phyloP scores from a whole-genome alignment of 148 eudicot genomes.

The Rhododendron griersonianum region DNA sequence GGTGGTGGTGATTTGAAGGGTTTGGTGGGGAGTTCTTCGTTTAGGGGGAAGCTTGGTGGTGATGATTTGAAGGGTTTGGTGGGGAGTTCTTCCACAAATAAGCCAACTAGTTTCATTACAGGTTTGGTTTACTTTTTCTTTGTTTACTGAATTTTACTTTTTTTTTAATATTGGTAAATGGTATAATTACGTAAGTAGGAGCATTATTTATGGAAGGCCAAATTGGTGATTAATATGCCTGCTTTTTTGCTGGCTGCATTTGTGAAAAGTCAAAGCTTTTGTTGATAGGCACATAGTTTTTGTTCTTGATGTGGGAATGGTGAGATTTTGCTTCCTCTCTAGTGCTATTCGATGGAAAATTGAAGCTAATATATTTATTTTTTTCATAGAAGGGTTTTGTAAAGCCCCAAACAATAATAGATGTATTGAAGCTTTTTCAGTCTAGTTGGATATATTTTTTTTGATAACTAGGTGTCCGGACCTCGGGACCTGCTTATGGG shows the following conservation, averaged over 20 bases:
- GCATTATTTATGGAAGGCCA: background rate
- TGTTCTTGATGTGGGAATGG: background rate
- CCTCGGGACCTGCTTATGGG: no score
- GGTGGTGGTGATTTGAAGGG: constrained; percentile 19
- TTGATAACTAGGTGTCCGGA: background rate
- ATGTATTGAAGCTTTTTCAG: background rate
- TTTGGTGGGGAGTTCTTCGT: constrained; percentile 20
- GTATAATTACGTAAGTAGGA: background rate
- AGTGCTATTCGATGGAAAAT: background rate
- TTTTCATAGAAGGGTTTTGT: background rate
- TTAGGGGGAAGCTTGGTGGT: background rate
- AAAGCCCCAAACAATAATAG: background rate
- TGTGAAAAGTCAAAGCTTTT: background rate
- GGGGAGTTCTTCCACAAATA: constrained; percentile 13
- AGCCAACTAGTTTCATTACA: constrained; percentile 22
- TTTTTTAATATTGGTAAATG: background rate
- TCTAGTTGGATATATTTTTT: background rate
- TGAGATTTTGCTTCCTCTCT: background rate
- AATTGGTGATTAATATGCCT: background rate
- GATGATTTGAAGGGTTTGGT: constrained; percentile 20
- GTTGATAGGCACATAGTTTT: background rate
- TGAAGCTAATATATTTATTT: background rate
- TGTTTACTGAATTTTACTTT: background rate
- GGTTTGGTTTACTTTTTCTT: constrained; percentile 16
- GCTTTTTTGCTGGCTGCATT: background rate